Evolutionary conservation across 768 basidiomycete genomes (phyloP).

Genomic region (Naganishia kalamii): DNA sequence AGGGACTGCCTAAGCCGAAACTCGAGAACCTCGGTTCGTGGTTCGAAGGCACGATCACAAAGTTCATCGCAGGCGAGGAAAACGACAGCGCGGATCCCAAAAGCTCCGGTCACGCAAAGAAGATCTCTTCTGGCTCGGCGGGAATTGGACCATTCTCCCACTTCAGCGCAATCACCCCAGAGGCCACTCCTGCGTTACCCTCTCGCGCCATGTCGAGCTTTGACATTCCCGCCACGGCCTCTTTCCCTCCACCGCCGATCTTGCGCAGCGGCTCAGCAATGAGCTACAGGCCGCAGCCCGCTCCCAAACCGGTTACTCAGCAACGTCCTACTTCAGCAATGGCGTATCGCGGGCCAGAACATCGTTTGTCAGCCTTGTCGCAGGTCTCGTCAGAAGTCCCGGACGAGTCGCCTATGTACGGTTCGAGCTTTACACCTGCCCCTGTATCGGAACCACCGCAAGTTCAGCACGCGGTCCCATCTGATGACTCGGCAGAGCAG

Average conservation of each 20-base stretch:
- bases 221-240: slow-evolving; percentile 26
- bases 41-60: slow-evolving; percentile 85
- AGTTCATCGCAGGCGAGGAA: slow-evolving; percentile 79
- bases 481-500: neutral
- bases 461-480: neutral
- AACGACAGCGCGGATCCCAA: slow-evolving; percentile 47
- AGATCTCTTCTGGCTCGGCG: slow-evolving; percentile 49
- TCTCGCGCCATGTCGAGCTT: slow-evolving; percentile 33
- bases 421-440: neutral
- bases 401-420: neutral
- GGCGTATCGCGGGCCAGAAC: slow-evolving; percentile 1
- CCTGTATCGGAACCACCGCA: neutral
- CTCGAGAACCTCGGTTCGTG: slow-evolving; percentile 85
- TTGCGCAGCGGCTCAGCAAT: slow-evolving; percentile 67
- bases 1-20: slow-evolving; percentile 62
- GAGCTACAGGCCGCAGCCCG: slow-evolving; percentile 53
- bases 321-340: slow-evolving; percentile 22
- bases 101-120: slow-evolving; percentile 16
- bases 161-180: slow-evolving; percentile 84
- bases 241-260: slow-evolving; percentile 43
- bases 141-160: slow-evolving; percentile 77
- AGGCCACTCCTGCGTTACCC: slow-evolving; percentile 46
- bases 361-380: neutral
- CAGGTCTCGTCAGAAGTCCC: neutral
- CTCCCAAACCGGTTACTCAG: slow-evolving; percentile 50